Conservation (phyloP, 192 early-diverging fungal genomes). For the Physocladia obscura region DNA sequence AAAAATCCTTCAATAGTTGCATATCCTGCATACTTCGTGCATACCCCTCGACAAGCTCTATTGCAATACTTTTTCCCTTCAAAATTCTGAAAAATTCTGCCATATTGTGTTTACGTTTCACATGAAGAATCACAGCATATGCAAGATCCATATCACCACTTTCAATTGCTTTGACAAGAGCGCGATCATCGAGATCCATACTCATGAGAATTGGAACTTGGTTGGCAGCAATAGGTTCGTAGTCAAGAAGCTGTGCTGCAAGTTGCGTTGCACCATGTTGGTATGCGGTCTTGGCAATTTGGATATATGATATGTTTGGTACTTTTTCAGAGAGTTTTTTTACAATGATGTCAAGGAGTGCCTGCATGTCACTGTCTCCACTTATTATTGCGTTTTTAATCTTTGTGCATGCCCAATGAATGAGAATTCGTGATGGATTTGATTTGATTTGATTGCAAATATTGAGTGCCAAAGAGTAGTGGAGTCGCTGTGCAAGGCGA, state of each 20-base stretch:
- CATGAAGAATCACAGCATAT: conserved; percentile 86
- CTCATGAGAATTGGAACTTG: conserved; percentile 92
- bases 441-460: conserved; percentile 83
- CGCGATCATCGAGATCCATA: conserved; percentile 87
- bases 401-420: conserved; percentile 97
- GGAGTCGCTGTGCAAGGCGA: conserved; percentile 78
- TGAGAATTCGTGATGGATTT: conserved; percentile 74
- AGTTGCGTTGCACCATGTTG: conserved; percentile 77
- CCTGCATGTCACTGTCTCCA: conserved; percentile 46
- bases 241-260: conserved; percentile 87
- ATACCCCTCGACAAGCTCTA: conserved; percentile 82
- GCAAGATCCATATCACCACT: conserved; percentile 96
- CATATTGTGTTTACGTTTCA: conserved; percentile 77
- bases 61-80: conserved; percentile 77
- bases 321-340: conserved; percentile 70
- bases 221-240: conserved; percentile 89
- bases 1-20: conserved; percentile 86
- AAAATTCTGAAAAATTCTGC: conserved; percentile 87
- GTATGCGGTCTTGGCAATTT: conserved; percentile 90
- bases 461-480: conserved; percentile 81
- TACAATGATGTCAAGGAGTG: conserved; percentile 55
- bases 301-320: conserved; percentile 80
- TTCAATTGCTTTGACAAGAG: conserved; percentile 86
- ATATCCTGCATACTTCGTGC: conserved; percentile 66
- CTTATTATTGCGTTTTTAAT: conserved; percentile 33